Evolutionary conservation across 106 monocot species (phyloP).

Genomic region (Acanthochlamys bracteata): DNA sequence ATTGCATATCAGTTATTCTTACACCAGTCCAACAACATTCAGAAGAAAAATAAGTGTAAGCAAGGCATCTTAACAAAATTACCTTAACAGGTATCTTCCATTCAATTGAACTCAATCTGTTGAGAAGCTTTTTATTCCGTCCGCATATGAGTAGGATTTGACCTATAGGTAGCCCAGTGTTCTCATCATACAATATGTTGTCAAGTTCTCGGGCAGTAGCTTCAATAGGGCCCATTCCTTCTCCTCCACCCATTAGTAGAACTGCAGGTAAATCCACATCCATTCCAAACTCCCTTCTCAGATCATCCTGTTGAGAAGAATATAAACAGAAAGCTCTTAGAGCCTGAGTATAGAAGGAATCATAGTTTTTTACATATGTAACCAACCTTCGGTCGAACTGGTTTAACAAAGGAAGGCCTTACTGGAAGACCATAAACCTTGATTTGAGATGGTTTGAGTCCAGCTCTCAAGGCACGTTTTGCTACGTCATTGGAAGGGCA

Average conservation of each 20-base stretch:
- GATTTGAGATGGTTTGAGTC: slow-evolving; percentile 69
- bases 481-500: slow-evolving; percentile 91
- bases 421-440: slow-evolving; percentile 98
- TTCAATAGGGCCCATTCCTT: slow-evolving; percentile 99
- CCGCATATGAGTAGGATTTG: slow-evolving; percentile 90
- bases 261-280: slow-evolving; percentile 86
- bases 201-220: slow-evolving; percentile 85
- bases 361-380: too few relatives aligned
- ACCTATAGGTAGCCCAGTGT: slow-evolving; percentile 55
- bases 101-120: slow-evolving; percentile 48
- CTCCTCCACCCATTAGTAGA: slow-evolving; percentile 94
- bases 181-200: slow-evolving; percentile 56
- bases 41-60: too few relatives aligned
- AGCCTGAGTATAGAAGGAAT: neutral
- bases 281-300: slow-evolving; percentile 84
- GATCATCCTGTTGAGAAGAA: slow-evolving; percentile 33
- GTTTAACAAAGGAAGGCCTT: slow-evolving; percentile 86
- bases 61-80: too few relatives aligned
- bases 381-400: slow-evolving; percentile 55
- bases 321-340: neutral
- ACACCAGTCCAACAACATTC: too few relatives aligned
- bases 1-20: too few relatives aligned
- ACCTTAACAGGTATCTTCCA: slow-evolving; percentile 98
- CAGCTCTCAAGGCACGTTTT: slow-evolving; percentile 83
- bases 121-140: slow-evolving; percentile 74